Evolutionary conservation across 805 yeast genomes (phyloP).

Genomic region (Sungouiozyma intestinalis): DNA sequence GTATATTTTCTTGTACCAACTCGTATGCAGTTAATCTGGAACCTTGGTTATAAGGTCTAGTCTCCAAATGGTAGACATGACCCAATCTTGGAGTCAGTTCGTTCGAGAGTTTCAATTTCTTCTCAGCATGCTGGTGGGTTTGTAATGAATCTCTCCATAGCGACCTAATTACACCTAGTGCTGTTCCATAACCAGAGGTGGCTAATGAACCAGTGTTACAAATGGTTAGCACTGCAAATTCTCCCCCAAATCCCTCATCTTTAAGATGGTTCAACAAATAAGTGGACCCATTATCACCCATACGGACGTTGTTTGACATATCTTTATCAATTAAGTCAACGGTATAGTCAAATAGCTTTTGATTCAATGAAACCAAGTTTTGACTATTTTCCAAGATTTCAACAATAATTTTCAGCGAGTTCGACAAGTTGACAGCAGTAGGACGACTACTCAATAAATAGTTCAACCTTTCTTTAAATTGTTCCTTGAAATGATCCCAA

Average conservation of each 20-base stretch:
- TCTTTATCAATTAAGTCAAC: conserved; percentile 62
- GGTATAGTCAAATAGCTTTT: conserved; percentile 34
- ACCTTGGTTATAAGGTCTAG: conserved; percentile 96
- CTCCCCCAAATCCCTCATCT: conserved; percentile 43
- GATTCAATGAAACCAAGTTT: conserved; percentile 13
- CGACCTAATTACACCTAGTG: conserved; percentile 82
- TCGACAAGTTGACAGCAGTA: conserved; percentile 86
- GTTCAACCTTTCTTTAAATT: conserved; percentile 42
- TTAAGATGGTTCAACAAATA: conserved; percentile 43
- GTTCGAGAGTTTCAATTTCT: conserved; percentile 16
- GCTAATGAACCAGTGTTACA: conserved; percentile 97
- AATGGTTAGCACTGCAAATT: conserved; percentile 76
- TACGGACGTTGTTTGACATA: conserved; percentile 59
- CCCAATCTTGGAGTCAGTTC: conserved; percentile 39
- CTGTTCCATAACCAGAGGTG: conserved; percentile 96
- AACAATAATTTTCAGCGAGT: conserved; percentile 42
- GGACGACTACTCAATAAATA: conserved; percentile 74
- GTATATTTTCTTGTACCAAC: conserved; percentile 72
- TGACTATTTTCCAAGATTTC: conserved; percentile 26
- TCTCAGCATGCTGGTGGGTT: conserved; percentile 14
- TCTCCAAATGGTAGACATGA: conserved; percentile 80
- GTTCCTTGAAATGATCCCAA: conserved; percentile 28
- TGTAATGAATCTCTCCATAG: conserved; percentile 37
- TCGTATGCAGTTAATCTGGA: conserved; percentile 89
- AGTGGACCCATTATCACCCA: conserved; percentile 75